These are phyloP conservation scores for Pseudogymnoascus sp. DNA, from an alignment of 2,329 filamentous ascomycete genomes.

Conservation along the genomic window DNA sequence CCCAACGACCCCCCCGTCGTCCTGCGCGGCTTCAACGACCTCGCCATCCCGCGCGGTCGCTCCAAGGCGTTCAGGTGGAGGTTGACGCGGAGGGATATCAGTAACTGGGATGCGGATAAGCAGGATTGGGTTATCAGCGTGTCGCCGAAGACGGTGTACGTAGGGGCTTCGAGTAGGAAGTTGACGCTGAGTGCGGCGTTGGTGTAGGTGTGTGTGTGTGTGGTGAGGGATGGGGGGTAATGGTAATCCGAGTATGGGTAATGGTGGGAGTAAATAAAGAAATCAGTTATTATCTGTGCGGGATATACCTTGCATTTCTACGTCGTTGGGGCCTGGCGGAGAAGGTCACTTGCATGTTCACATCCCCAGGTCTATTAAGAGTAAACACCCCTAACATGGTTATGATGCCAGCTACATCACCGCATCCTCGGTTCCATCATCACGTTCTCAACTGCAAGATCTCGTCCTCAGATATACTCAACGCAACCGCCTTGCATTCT, in stretches of 20 bases:
- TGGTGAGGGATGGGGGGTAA: not conserved
- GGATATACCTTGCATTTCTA: not conserved
- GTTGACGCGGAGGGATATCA: constrained; percentile 72
- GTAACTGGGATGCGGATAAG: constrained; percentile 71
- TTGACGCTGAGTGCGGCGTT: constrained; percentile 23
- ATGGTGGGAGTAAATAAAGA: not conserved
- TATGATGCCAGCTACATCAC: not conserved
- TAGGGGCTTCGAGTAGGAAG: constrained; percentile 26
- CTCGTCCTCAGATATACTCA: not conserved
- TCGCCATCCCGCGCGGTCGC: constrained; percentile 64
- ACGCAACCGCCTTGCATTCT: constrained; percentile 6
- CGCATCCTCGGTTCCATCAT: not conserved
- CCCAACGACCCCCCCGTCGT: constrained; percentile 58
- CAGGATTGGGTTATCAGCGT: constrained; percentile 69
- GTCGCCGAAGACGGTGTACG: constrained; percentile 27
- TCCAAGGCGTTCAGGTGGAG: constrained; percentile 58
- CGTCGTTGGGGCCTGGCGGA: not conserved
- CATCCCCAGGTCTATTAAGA: not conserved
- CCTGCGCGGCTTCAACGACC: constrained; percentile 74
- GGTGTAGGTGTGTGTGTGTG: not conserved
- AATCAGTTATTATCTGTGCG: not conserved
- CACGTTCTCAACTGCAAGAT: not conserved
- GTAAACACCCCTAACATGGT: not conserved
- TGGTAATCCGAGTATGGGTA: not conserved
- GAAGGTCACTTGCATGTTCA: not conserved